Evolutionary conservation across 768 basidiomycete species (phyloP).

Genomic region (Leccinum boreale): DNA sequence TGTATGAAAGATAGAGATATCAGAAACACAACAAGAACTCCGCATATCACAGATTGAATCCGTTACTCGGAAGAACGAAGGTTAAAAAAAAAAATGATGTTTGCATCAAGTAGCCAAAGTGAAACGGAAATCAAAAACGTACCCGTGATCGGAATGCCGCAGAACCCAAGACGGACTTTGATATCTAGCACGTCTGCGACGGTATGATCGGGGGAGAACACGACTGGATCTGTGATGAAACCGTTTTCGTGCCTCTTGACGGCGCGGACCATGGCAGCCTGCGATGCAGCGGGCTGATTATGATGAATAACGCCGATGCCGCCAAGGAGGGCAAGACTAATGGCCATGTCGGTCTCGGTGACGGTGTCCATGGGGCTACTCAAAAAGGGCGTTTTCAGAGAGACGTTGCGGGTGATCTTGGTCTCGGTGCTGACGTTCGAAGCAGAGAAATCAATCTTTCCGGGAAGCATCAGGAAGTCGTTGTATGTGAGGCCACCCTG

Average conservation of each 20-base stretch:
- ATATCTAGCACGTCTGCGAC: constrained; percentile 92
- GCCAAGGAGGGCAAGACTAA: constrained; percentile 90
- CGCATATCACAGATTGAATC: constrained; percentile 69
- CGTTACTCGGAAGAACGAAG: constrained; percentile 91
- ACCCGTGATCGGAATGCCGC: constrained; percentile 98
- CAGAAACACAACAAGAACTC: constrained; percentile 38
- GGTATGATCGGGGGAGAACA: constrained; percentile 69
- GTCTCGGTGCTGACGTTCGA: constrained; percentile 78
- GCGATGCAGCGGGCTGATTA: constrained; percentile 79
- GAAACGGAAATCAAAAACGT: constrained; percentile 33
- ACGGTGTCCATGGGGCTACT: constrained; percentile 99
- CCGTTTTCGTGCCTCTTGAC: constrained; percentile 99
- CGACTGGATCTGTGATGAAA: constrained; percentile 94
- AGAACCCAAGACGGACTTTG: constrained; percentile 89
- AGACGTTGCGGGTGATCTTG: constrained; percentile 85
- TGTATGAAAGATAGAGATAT: background rate
- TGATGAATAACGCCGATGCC: constrained; percentile 99
- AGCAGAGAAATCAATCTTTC: constrained; percentile 92
- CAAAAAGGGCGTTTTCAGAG: constrained; percentile 92
- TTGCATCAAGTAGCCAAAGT: constrained; percentile 42
- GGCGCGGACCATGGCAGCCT: constrained; percentile 95
- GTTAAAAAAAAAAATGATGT: constrained; percentile 44
- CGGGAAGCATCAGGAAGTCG: constrained; percentile 92
- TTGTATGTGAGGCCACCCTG: constrained; percentile 97
- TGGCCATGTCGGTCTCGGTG: constrained; percentile 93